phyloP scores from a whole-genome alignment of 345 rosid species.

The Lagerstroemia speciosa region DNA sequence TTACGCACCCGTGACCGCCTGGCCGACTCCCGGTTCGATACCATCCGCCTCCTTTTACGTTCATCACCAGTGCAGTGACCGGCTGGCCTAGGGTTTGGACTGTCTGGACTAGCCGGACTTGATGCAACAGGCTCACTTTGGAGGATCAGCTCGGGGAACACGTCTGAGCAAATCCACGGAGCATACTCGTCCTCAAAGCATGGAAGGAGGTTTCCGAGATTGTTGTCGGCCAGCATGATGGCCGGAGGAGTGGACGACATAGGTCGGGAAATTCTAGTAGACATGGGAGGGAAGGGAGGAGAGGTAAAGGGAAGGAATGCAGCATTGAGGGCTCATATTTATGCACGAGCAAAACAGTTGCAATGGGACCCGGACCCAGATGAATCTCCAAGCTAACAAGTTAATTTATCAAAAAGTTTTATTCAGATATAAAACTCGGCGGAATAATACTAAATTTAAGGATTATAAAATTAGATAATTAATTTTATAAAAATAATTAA shows the following conservation, averaged over 20 bases:
- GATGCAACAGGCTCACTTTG: neutral
- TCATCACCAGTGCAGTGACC: slow-evolving; percentile 26
- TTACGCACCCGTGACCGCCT: slow-evolving; percentile 77
- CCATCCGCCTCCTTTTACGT: slow-evolving; percentile 65
- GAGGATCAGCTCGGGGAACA: slow-evolving; percentile 13
- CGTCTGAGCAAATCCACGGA: slow-evolving; percentile 52
- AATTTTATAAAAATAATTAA: too few species aligned
- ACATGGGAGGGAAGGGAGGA: slow-evolving; percentile 24
- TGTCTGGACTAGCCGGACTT: slow-evolving; percentile 19
- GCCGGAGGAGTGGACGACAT: slow-evolving; percentile 56
- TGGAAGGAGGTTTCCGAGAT: slow-evolving; percentile 29
- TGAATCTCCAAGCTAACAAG: neutral
- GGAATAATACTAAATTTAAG: too few species aligned
- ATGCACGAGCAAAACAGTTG: slow-evolving; percentile 13
- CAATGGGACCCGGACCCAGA: slow-evolving; percentile 16
- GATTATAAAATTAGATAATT: too few species aligned
- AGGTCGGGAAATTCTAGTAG: slow-evolving; percentile 12
- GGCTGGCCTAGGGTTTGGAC: slow-evolving; percentile 21
- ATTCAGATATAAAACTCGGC: too few species aligned
- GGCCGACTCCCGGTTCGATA: slow-evolving; percentile 90
- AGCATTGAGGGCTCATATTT: slow-evolving; percentile 51
- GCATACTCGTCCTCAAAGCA: slow-evolving; percentile 39
- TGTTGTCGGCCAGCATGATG: slow-evolving; percentile 23
- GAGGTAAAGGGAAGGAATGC: slow-evolving; percentile 91
- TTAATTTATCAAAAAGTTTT: too few species aligned